Evolutionary conservation across 176 grass and related monocot genomes (phyloP), one percentile per base, ranked within the genome.

Genomic region (Hordeum marinum): DNA sequence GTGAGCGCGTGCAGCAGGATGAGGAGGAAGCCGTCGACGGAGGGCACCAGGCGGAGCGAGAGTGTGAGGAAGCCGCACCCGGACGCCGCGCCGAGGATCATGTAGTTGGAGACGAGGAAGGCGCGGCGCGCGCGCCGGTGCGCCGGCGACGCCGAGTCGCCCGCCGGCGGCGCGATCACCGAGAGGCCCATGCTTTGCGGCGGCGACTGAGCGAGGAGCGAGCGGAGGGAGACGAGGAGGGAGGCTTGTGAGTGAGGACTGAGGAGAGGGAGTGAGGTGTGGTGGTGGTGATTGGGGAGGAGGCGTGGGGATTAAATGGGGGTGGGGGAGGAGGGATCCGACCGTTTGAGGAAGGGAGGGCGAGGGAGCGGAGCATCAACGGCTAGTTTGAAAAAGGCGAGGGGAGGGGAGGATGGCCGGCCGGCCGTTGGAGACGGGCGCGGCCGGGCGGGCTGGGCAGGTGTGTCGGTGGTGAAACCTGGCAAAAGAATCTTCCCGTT

Each of bases 1-100:
- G 94, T 96, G 76, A 96, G 78, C 82, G 94, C 91, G 63, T 96
- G 94, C 82, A 96, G 97, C 79, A 96, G 81, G 94, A 96, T 88
- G 58, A 99, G 92, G 88, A 99, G 97, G 88, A 99, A 90, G 69
- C 94, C 97, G 80, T 92, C 89, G 70, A 94, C 67, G 75, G 97
- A 96, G 60, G 97, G 97, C 15, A 96, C 80, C 13, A 99, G 97
- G 82, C 94, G 94, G 61, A 99, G 97, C 3, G 97, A 99, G 60
- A 99, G 91, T 70, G 97, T 99, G 75, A 96, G 97, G 87, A 99
- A 99, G 81, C 86, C 88, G 87, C 97, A 99, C 10, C 94, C 93
- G 48, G 97, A 96, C 29, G 97, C 97, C 3, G 91, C 92, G 2
- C 91, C 97, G 39, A 99, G 92, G 82, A 99, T 88, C 75, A 92